phyloP scores from a whole-genome alignment of 2,329 filamentous ascomycete genomes.

The Alternaria postmessia region DNA sequence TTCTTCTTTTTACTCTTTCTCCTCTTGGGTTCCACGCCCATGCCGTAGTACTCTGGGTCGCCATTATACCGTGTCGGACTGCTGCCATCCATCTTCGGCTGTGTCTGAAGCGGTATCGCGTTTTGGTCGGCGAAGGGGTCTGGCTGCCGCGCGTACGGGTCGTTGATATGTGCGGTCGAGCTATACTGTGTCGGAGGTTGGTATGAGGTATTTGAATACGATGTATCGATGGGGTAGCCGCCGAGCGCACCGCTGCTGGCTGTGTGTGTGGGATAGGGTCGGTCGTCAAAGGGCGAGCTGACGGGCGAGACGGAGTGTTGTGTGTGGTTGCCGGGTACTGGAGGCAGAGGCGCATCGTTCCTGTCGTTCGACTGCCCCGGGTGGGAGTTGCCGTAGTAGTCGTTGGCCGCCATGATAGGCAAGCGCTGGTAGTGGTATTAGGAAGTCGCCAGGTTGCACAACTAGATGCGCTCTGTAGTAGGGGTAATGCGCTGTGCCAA shows the following conservation, averaged over 20 bases:
- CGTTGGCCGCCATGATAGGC: slow-evolving; percentile 58
- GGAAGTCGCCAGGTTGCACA: slow-evolving; percentile 1
- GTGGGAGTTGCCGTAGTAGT: slow-evolving; percentile 66
- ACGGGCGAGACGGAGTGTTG: slow-evolving; percentile 46
- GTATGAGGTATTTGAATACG: slow-evolving; percentile 61
- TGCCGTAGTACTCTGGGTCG: slow-evolving; percentile 51
- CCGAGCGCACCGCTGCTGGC: slow-evolving; percentile 59
- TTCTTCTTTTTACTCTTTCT: slow-evolving; percentile 52
- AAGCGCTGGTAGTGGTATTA: background rate
- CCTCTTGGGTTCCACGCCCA: slow-evolving; percentile 21
- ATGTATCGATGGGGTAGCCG: slow-evolving; percentile 60
- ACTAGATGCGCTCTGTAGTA: background rate
- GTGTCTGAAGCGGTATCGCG: slow-evolving; percentile 57
- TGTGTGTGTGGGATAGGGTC: slow-evolving; percentile 53
- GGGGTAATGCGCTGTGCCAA: background rate
- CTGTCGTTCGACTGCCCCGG: slow-evolving; percentile 21
- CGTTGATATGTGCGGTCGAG: slow-evolving; percentile 43
- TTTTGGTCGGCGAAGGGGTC: slow-evolving; percentile 60
- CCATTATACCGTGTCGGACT: slow-evolving; percentile 49
- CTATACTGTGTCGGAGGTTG: slow-evolving; percentile 33
- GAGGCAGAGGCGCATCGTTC: slow-evolving; percentile 50
- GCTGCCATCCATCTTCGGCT: slow-evolving; percentile 49
- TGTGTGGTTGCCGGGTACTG: slow-evolving; percentile 37
- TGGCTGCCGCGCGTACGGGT: slow-evolving; percentile 55
- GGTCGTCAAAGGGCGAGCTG: slow-evolving; percentile 45